A percentile compares a stretch with the other conserved stretches of the same genome.
These are phyloP conservation scores for Colletotrichum euphorbiae DNA, from an alignment of 2,329 filamentous ascomycete genomes.

Conservation along the genomic window DNA sequence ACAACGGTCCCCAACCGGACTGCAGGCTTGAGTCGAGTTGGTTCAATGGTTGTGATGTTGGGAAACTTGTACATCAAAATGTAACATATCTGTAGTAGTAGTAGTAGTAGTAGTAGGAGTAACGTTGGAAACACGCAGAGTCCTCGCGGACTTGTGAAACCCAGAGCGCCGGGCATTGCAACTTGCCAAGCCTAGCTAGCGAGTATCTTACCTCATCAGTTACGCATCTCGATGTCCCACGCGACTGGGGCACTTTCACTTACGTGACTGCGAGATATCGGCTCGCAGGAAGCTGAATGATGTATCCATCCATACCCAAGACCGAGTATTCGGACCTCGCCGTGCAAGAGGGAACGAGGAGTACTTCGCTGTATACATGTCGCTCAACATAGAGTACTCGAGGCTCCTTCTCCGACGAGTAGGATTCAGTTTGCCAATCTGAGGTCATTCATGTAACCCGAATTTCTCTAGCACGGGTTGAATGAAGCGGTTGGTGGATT, in stretches of 20 bases:
- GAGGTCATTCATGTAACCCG: too few species aligned
- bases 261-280: background rate
- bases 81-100: constrained; percentile 7
- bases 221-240: constrained; percentile 1
- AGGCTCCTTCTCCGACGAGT: too few species aligned
- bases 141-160: background rate
- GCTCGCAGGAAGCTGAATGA: background rate
- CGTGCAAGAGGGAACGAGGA: background rate
- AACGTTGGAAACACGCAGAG: background rate
- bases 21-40: too few species aligned
- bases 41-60: background rate
- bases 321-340: background rate
- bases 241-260: background rate
- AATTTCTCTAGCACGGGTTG: too few species aligned
- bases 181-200: background rate
- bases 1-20: background rate
- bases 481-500: too few species aligned
- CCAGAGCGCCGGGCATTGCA: background rate
- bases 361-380: background rate
- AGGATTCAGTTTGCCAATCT: too few species aligned
- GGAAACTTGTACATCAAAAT: background rate
- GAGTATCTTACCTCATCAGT: background rate
- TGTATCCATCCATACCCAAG: background rate
- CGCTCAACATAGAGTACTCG: too few species aligned
- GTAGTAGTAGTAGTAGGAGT: background rate